Evolutionary conservation across 192 early-diverging fungal species (phyloP), one percentile per base, ranked within the genome.

Genomic region (Backusella westeae): DNA sequence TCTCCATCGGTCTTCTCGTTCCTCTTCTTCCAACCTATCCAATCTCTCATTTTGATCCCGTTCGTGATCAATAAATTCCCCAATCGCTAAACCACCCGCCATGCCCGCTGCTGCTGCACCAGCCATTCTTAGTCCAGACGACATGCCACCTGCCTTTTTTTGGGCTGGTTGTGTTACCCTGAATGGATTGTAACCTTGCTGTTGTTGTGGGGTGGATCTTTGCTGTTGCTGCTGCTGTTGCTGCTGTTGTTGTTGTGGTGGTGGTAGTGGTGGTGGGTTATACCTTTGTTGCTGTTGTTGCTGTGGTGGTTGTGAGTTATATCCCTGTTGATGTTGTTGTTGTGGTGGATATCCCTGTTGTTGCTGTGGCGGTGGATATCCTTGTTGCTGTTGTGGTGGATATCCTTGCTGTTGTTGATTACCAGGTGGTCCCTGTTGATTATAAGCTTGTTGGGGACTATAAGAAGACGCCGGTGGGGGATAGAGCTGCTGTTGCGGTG

Each of bases 1-100:
- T 59, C 52, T 39, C 71, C 23, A 59, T 26, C 66, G 38, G 15
- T 75, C 53, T 42, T 71, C 73, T 10, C 65, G 19, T 26, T 69
- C 46, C 34, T 73, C 46, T 14, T 76, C 6, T 35, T 79, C 78
- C 19, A 79, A 70, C 3, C 66, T 34, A n/a, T 75, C 73, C 6
- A 79, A 15, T 15, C 78, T 69, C 19, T 69, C 69, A 21, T 77
- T 66, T 53, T 81, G 66, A 53, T 77, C 76, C 17, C 65, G 73
- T 41, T 77, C 73, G 49, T 81, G 80, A n/a, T 75, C 80, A 4
- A 81, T 12, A 34, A 81, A 66, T 53, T 69, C 80, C 34, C 73
- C 75, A 39, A 77, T 21, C 8, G 73, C 75, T 36, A 77, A 71
- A 29, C 80, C 80, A 49, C 71, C 80, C 12, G 77, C 67, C 39